Evolutionary conservation across 2,329 filamentous ascomycete genomes (phyloP).

Genomic region (Aureobasidium sp.): DNA sequence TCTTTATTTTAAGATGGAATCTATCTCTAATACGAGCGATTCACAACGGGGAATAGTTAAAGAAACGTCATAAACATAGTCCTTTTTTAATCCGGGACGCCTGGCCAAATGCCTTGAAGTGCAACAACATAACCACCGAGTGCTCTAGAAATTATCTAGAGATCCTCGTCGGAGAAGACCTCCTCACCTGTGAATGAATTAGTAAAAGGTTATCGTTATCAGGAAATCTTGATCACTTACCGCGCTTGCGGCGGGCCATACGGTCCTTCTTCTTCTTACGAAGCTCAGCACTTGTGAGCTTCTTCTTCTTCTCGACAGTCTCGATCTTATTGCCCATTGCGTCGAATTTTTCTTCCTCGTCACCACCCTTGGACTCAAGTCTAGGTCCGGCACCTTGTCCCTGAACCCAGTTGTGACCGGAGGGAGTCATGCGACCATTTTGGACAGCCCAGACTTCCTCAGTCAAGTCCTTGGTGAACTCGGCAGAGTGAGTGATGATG

Average conservation of each 20-base stretch:
- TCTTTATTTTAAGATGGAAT: constrained; percentile 8
- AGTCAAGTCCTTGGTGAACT: constrained; percentile 98
- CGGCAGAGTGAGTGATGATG: constrained; percentile 97
- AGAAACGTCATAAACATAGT: constrained; percentile 13
- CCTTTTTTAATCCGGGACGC: constrained; percentile 12
- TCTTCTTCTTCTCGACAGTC: constrained; percentile 79
- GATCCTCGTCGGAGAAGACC: constrained; percentile 7
- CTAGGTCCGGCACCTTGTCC: constrained; percentile 86
- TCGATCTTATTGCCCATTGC: constrained; percentile 85
- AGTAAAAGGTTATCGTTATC: too few relatives aligned
- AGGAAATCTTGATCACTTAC: too few relatives aligned
- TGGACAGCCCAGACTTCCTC: constrained; percentile 98
- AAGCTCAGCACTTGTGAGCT: constrained; percentile 73
- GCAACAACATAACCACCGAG: background rate
- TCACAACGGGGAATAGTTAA: constrained; percentile 8
- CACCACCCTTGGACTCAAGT: constrained; percentile 65
- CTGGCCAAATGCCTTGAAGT: constrained; percentile 4
- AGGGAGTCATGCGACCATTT: constrained; percentile 84
- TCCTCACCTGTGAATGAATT: constrained; percentile 32
- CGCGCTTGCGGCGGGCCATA: constrained; percentile 50
- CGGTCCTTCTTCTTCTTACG: constrained; percentile 91
- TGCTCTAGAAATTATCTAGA: constrained; percentile 11
- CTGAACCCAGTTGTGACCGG: constrained; percentile 90
- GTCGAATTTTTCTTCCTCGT: constrained; percentile 73
- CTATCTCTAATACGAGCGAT: constrained; percentile 14